These are phyloP conservation scores for Emericellopsis terricola DNA, from an alignment of 495 filamentous ascomycete genomes.

Conservation along the genomic window DNA sequence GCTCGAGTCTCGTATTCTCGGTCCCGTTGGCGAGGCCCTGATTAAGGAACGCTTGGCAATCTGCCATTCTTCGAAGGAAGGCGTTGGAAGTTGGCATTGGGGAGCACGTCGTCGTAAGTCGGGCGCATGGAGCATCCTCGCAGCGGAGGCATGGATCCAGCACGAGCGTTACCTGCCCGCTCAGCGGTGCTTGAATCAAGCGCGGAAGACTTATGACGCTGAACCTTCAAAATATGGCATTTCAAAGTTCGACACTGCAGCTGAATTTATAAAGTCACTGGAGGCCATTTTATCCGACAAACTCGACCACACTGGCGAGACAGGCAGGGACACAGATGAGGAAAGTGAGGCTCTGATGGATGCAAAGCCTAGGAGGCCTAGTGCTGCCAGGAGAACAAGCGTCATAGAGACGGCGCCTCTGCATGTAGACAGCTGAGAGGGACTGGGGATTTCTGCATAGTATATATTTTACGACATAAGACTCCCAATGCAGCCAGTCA, in stretches of 20 bases:
- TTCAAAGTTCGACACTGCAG: constrained; percentile 32
- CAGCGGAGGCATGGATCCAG: constrained; percentile 65
- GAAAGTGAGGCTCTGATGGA: constrained; percentile 37
- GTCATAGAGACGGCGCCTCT: constrained; percentile 30
- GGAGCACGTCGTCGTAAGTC: constrained; percentile 63
- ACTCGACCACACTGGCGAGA: constrained; percentile 17
- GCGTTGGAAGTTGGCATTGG: constrained; percentile 42
- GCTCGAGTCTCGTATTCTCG: constrained; percentile 58
- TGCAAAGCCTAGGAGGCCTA: constrained; percentile 18
- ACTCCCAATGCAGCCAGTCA: too few relatives aligned
- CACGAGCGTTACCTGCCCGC: constrained; percentile 52
- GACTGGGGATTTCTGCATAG: too few relatives aligned
- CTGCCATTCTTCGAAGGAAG: constrained; percentile 59
- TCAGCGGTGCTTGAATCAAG: constrained; percentile 52
- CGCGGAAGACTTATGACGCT: constrained; percentile 46
- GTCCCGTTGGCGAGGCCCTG: constrained; percentile 57
- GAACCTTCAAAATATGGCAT: constrained; percentile 37
- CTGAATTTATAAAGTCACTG: constrained; percentile 47
- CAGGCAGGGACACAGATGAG: constrained; percentile 33
- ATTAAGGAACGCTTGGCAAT: constrained; percentile 69
- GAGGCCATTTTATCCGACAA: constrained; percentile 38
- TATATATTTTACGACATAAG: too few relatives aligned
- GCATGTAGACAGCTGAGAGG: constrained; percentile 6
- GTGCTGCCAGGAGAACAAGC: constrained; percentile 18
- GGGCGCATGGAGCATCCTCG: constrained; percentile 75